These are phyloP conservation scores for Entomortierella lignicola DNA, from an alignment of 192 early-diverging fungal species.

Conservation along the genomic window DNA sequence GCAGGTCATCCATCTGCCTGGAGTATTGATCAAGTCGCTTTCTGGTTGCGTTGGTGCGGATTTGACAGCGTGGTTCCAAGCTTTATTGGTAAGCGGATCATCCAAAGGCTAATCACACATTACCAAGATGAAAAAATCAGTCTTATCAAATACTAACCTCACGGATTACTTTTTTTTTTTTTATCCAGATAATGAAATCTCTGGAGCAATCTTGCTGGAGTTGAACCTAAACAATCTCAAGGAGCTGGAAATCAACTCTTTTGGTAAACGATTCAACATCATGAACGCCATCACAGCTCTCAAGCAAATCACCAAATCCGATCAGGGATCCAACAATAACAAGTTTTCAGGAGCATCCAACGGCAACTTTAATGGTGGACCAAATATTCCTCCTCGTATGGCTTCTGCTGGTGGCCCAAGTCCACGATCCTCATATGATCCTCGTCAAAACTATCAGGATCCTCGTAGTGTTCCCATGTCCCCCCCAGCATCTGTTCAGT, in stretches of 20 bases:
- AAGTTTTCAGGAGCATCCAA: not conserved
- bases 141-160: too few relatives aligned
- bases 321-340: conserved; percentile 5
- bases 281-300: conserved; percentile 72
- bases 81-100: conserved; percentile 70
- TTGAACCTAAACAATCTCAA: conserved; percentile 72
- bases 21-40: conserved; percentile 68
- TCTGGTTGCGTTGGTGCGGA: conserved; percentile 68
- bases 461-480: conserved; percentile 8
- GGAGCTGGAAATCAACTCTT: conserved; percentile 74
- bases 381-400: conserved; percentile 49
- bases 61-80: conserved; percentile 56
- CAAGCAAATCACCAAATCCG: conserved; percentile 51
- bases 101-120: too few relatives aligned
- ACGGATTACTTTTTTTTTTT: not conserved
- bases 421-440: conserved; percentile 22
- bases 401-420: conserved; percentile 20
- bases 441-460: conserved; percentile 26
- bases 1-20: conserved; percentile 60
- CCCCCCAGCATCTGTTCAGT: conserved; percentile 8
- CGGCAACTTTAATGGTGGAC: conserved; percentile 10
- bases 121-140: too few relatives aligned
- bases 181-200: conserved; percentile 74
- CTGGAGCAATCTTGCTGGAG: conserved; percentile 71
- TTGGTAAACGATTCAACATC: conserved; percentile 73